Evolutionary conservation across 75 land plant species (phyloP).

Genomic region (Cupressus sempervirens): DNA sequence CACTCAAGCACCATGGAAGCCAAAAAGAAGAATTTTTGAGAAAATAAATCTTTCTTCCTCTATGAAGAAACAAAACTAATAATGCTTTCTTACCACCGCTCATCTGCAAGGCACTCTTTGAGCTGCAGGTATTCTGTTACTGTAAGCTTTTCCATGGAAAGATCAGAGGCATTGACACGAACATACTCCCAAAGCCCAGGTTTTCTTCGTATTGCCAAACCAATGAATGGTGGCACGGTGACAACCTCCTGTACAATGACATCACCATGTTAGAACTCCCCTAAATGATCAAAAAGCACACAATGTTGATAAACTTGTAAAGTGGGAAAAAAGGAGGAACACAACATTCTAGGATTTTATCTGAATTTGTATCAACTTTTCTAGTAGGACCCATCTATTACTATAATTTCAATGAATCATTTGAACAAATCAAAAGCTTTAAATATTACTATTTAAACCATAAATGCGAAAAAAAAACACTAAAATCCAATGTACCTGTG

Average conservation of each 20-base stretch:
- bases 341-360: too few species aligned
- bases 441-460: too few species aligned
- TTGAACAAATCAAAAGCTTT: too few species aligned
- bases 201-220: conserved; percentile 66
- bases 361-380: too few species aligned
- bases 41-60: background rate
- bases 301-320: background rate
- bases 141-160: conserved; percentile 53
- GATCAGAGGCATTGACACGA: conserved; percentile 67
- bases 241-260: conserved; percentile 69
- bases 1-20: background rate
- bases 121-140: conserved; percentile 63
- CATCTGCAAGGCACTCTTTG: conserved; percentile 74
- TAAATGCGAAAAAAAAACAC: too few species aligned
- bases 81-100: conserved; percentile 39
- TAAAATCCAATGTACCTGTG: conserved; percentile 46
- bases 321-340: background rate
- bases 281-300: background rate
- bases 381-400: too few species aligned
- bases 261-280: conserved; percentile 2
- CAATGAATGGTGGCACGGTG: conserved; percentile 76
- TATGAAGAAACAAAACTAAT: background rate
- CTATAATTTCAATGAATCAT: too few species aligned
- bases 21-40: background rate
- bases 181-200: conserved; percentile 90